phyloP scores from a whole-genome alignment of 192 early-diverging fungal species.

The Diversispora eburnea region DNA sequence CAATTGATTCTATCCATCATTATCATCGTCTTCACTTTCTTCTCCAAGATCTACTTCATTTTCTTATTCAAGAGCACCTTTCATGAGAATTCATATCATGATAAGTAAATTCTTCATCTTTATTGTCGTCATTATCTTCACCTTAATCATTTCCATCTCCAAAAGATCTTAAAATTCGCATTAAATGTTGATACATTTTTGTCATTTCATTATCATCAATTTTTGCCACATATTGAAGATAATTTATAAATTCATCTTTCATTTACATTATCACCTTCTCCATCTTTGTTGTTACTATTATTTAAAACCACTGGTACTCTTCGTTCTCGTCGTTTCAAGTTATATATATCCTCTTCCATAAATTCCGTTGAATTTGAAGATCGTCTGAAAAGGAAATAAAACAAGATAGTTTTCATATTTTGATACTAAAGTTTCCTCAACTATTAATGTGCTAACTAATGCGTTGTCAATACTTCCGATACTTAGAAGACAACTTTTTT shows the following conservation, averaged over 20 bases:
- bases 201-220: conserved; percentile 7
- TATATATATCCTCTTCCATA: not conserved
- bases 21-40: no score
- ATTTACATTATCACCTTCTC: not conserved
- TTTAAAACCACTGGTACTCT: not conserved
- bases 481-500: conserved; percentile 8
- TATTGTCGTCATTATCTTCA: not conserved
- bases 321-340: not conserved
- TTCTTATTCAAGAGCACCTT: no score
- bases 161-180: conserved; percentile 8
- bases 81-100: no score
- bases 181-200: conserved; percentile 24
- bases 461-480: conserved; percentile 16
- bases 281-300: not conserved
- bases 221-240: conserved; percentile 1
- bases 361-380: not conserved
- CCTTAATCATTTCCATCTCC: not conserved
- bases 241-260: not conserved
- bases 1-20: no score
- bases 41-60: no score
- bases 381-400: conserved; percentile 13
- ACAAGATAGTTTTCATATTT: conserved; percentile 16
- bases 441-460: conserved; percentile 9
- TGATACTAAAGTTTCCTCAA: conserved; percentile 16
- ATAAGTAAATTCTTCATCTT: not conserved